A percentile compares a stretch with the other conserved stretches of the same genome.
These are phyloP conservation scores for Boletus eberwhitei DNA, from an alignment of 768 basidiomycete species.

Conservation along the genomic window DNA sequence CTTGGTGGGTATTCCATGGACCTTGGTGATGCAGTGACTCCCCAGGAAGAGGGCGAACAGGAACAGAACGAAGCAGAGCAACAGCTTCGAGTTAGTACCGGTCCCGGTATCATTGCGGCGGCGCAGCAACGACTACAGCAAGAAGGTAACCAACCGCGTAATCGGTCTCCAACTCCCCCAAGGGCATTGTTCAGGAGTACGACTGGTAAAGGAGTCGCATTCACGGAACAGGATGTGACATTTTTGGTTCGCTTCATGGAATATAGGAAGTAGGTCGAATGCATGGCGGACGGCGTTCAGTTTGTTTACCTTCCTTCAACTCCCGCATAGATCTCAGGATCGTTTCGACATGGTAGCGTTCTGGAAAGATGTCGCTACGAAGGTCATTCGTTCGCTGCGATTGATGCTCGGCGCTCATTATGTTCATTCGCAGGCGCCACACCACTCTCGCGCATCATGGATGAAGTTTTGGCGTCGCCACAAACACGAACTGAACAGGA, in stretches of 20 bases:
- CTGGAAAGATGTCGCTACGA: slow-evolving; percentile 73
- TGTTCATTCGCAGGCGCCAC: slow-evolving; percentile 59
- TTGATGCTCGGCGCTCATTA: not conserved
- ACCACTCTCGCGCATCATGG: slow-evolving; percentile 90
- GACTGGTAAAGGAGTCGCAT: slow-evolving; percentile 87
- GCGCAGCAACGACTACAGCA: slow-evolving; percentile 41
- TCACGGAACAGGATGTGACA: slow-evolving; percentile 77
- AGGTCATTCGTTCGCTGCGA: slow-evolving; percentile 38
- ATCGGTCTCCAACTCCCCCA: slow-evolving; percentile 79
- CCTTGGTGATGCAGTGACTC: slow-evolving; percentile 46
- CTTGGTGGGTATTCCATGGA: slow-evolving; percentile 83
- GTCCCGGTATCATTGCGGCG: slow-evolving; percentile 45
- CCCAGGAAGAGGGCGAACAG: slow-evolving; percentile 40
- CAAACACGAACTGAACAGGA: slow-evolving; percentile 74
- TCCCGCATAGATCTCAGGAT: slow-evolving; percentile 47
- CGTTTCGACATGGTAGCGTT: slow-evolving; percentile 72
- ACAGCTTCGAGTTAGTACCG: slow-evolving; percentile 33
- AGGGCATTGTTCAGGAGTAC: slow-evolving; percentile 78
- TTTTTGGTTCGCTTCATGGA: slow-evolving; percentile 77
- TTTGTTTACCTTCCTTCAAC: not conserved
- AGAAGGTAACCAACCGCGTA: slow-evolving; percentile 40
- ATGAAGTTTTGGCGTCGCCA: slow-evolving; percentile 92
- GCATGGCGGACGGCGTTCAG: not conserved
- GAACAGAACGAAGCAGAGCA: slow-evolving; percentile 44
- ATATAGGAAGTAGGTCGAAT: slow-evolving; percentile 58